Percentiles rank a stretch among this genome's conserved stretches.
Conservation (phyloP, 2,329 filamentous ascomycete genomes). For the Paecilomyces formosus region DNA sequence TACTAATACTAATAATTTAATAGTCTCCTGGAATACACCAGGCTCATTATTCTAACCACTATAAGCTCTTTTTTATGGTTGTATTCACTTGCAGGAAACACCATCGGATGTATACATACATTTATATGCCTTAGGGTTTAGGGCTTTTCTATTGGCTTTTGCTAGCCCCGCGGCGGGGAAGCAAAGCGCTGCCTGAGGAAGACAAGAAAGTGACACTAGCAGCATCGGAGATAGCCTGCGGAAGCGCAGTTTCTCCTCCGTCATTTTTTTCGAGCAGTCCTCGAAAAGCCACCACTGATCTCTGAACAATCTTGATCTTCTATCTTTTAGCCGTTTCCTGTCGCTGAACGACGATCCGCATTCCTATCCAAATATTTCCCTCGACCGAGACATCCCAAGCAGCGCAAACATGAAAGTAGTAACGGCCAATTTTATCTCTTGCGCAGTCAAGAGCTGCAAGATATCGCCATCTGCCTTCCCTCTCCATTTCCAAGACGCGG, state of each 20-base stretch:
- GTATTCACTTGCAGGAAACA: too few species aligned
- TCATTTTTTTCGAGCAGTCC: not conserved
- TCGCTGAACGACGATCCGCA: not conserved
- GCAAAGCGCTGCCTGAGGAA: not conserved
- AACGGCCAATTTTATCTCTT: slow-evolving; percentile 93
- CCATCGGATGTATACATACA: too few species aligned
- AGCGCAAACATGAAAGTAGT: slow-evolving; percentile 71
- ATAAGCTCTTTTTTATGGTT: not conserved
- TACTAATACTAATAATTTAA: not conserved
- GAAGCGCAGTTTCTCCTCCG: not conserved
- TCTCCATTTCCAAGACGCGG: slow-evolving; percentile 84
- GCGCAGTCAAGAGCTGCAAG: slow-evolving; percentile 93
- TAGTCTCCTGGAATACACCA: too few species aligned
- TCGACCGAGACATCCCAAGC: not conserved
- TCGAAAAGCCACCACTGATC: not conserved
- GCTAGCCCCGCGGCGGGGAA: not conserved
- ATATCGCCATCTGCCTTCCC: slow-evolving; percentile 72
- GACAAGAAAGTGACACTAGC: too few species aligned
- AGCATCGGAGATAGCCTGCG: not conserved
- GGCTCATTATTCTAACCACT: not conserved
- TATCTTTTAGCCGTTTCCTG: not conserved
- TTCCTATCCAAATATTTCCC: not conserved
- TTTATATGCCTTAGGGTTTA: not conserved
- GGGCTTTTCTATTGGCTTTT: not conserved
- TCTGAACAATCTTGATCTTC: not conserved